Percentiles rank a stretch among this genome's conserved stretches.
These are phyloP conservation scores for Musa troglodytarum DNA, from an alignment of 176 grass and related monocot genomes.

Conservation along the genomic window DNA sequence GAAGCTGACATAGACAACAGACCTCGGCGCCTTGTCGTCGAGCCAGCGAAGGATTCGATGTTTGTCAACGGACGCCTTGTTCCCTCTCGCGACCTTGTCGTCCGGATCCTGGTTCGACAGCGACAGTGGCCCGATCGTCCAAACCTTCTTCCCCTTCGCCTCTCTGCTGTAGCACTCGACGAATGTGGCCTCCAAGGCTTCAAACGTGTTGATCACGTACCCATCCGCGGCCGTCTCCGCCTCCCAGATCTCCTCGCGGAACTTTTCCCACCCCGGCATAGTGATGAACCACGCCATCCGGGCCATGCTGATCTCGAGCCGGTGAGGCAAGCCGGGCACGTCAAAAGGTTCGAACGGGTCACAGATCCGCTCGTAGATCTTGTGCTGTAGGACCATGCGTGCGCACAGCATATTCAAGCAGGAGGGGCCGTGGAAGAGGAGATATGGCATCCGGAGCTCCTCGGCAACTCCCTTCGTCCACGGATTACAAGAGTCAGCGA, in stretches of 20 bases:
- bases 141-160: slow-evolving; percentile 30
- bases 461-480: neutral
- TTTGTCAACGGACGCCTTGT: neutral
- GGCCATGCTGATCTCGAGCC: slow-evolving; percentile 24
- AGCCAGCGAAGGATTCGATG: neutral
- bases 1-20: slow-evolving; percentile 5
- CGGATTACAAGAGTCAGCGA: neutral
- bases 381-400: neutral
- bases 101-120: neutral
- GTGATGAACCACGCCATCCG: slow-evolving; percentile 25
- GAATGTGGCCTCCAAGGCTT: slow-evolving; percentile 33
- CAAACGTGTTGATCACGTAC: slow-evolving; percentile 51
- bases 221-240: slow-evolving; percentile 45
- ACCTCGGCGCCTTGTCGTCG: neutral
- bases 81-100: neutral
- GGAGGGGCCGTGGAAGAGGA: slow-evolving; percentile 11
- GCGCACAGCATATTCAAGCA: neutral
- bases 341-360: neutral
- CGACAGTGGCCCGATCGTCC: slow-evolving; percentile 25
- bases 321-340: slow-evolving; percentile 27
- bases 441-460: neutral
- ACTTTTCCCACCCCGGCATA: neutral
- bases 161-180: slow-evolving; percentile 12
- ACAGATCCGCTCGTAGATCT: neutral
- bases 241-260: slow-evolving; percentile 8